Evolutionary conservation across 768 basidiomycete species (phyloP).

Genomic region (Leccinum subgranulosum): DNA sequence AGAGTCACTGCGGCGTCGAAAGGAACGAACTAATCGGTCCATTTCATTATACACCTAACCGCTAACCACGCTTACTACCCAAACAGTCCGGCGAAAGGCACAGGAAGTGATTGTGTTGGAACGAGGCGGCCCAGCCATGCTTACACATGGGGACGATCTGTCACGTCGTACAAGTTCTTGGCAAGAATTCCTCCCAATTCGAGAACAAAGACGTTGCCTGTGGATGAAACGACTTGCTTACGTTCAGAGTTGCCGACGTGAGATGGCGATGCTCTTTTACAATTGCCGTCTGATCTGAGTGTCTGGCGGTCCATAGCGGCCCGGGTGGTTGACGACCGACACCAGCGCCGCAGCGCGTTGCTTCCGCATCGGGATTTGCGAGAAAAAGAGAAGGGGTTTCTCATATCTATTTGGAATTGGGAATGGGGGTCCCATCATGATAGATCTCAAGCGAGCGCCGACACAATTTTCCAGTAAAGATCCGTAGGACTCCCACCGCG

Average conservation of each 20-base stretch:
- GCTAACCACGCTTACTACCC: neutral
- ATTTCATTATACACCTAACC: neutral
- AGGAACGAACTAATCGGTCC: neutral
- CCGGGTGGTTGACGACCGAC: neutral
- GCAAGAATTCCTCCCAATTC: neutral
- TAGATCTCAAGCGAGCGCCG: neutral
- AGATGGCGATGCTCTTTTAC: neutral
- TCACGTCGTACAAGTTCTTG: neutral
- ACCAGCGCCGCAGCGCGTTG: neutral
- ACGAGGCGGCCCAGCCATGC: neutral
- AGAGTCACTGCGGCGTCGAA: neutral
- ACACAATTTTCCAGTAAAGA: neutral
- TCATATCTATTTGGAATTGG: neutral
- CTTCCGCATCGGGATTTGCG: neutral
- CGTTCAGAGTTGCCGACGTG: neutral
- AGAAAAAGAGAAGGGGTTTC: neutral
- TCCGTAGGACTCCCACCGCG: neutral
- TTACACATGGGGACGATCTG: neutral
- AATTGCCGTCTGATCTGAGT: neutral
- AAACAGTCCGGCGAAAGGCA: neutral
- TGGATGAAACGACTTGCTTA: neutral
- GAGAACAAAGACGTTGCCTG: neutral
- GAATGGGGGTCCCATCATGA: neutral
- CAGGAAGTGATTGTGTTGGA: neutral
- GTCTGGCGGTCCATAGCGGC: neutral